Base-by-base conservation (phyloP, 169 alveolate genomes). In the Eimeria brunetti region DNA sequence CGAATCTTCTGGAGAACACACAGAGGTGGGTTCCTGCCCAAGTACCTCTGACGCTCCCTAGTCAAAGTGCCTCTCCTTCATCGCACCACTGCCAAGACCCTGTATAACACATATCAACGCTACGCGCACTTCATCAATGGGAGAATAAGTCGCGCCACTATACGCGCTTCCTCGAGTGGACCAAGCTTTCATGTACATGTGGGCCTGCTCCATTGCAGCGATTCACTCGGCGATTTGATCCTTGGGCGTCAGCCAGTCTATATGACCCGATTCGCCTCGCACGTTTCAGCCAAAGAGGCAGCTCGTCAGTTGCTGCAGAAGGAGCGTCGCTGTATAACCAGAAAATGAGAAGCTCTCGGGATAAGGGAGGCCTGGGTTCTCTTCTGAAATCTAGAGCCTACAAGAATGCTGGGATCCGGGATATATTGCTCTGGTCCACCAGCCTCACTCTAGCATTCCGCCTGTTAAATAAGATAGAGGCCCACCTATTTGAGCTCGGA, bases 401-500 rank as follows among this genome's bases (percentile, higher is more conserved):
- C 60, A 62, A 46, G 62, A 51, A 38, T 56, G 51, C 83, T 22
- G 51, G 60, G 64, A 62, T 49, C 38, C 58, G 83, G 53, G 71
- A 86, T 9, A 44, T 46, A 49, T 86, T 64, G 80, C 83, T 62
- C 30, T 86, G 93, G 80, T 86, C 93, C 64, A 86, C 62, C 49
- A 86, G 60, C 83, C 93, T 86, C 62, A 44, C 62, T n/a, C 30
- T 86, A 60, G 93, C 83, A 38, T 86, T 86, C 64, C 93, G 93
- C 51, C 51, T 60, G 9, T 38, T 86, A 67, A 60, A 33, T 14
- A 64, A 62, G 51, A 53, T 46, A 6, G 93, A 86, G 33, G 83
- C 93, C 83, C 71, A 62, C 24, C 18, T 86, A 33, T 86, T 86
- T 86, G 93, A 86, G 93, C 93, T 86, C 20, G 93, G 93, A 75